Evolutionary conservation across 78 protist species (phyloP).

Genomic region (Chrysochromulina tobinii): DNA sequence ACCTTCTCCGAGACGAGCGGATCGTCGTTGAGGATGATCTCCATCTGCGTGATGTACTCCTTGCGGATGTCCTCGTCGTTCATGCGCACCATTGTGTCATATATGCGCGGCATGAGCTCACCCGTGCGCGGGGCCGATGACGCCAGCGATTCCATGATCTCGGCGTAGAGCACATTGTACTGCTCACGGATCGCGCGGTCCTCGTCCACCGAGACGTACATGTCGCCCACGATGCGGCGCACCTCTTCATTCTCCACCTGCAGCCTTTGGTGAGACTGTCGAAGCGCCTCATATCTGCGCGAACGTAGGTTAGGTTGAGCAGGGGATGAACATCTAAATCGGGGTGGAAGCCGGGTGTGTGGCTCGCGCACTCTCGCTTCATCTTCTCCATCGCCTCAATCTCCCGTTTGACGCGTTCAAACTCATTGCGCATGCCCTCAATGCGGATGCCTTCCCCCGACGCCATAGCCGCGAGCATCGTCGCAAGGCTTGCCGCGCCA

Average conservation of each 20-base stretch:
- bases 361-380: neutral
- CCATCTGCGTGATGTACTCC: neutral
- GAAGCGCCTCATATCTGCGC: neutral
- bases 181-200: neutral
- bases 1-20: neutral
- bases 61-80: slow-evolving; percentile 8
- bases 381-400: neutral
- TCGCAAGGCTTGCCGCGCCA: no score
- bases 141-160: neutral
- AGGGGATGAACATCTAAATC: no score
- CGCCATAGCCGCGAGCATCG: no score
- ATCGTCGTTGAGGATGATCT: neutral
- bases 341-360: no score
- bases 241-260: neutral
- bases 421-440: neutral
- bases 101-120: neutral
- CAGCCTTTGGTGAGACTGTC: neutral
- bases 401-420: neutral
- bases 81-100: neutral
- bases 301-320: no score
- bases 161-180: neutral
- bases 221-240: neutral
- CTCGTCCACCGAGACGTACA: slow-evolving; percentile 5
- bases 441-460: no score
- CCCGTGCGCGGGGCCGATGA: neutral